These are phyloP conservation scores for Astragalus membranaceus DNA, from an alignment of 306 rosid genomes.

Conservation along the genomic window DNA sequence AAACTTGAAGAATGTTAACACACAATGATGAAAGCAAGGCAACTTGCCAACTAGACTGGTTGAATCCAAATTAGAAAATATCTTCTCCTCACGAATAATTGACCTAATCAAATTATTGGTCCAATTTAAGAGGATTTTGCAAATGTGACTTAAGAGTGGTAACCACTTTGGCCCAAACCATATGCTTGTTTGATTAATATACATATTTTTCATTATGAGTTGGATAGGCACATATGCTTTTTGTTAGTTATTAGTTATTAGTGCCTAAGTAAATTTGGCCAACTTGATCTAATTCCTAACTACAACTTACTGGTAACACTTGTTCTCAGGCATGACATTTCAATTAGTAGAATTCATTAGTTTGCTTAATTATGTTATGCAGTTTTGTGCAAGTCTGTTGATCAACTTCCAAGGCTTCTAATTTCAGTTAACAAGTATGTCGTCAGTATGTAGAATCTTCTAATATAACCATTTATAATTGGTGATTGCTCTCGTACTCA, in stretches of 20 bases:
- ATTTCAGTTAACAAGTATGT: too few species aligned
- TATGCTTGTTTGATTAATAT: background rate
- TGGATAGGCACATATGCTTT: background rate
- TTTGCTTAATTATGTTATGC: background rate
- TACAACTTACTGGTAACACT: background rate
- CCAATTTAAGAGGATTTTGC: too few species aligned
- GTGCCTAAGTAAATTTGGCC: background rate
- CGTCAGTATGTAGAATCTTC: too few species aligned
- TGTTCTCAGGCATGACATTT: background rate
- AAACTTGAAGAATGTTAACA: background rate
- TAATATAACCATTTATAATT: too few species aligned
- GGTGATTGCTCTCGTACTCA: too few species aligned
- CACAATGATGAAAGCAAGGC: background rate
- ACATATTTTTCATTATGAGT: background rate
- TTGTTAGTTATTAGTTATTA: background rate
- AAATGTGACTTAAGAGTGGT: background rate
- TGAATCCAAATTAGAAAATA: background rate
- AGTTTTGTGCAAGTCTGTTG: conserved; percentile 2
- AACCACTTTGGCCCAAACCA: background rate
- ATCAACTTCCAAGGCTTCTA: too few species aligned
- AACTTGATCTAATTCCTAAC: background rate
- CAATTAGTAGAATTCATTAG: background rate
- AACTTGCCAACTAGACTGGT: background rate
- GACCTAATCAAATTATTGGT: too few species aligned
- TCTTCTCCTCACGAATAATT: too few species aligned